Evolutionary conservation across 208 protist species (phyloP), one percentile per base, ranked within the genome.

Genomic region (Kentomonas sorsogonicus): DNA sequence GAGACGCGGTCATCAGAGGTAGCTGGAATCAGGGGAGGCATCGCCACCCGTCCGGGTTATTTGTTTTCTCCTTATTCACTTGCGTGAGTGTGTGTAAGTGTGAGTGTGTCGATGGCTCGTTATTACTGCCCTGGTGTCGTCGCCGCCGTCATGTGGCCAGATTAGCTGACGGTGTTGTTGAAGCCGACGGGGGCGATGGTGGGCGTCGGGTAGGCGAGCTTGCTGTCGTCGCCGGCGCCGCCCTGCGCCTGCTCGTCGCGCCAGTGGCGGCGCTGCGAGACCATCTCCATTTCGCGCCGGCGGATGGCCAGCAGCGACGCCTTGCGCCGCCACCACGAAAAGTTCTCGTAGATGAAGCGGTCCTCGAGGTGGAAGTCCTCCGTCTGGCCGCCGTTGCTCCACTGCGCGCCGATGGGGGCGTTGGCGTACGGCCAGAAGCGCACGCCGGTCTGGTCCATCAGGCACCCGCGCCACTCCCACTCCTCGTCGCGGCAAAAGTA

Each of bases 341-440:
- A 90, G 68, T 95, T 92, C 56, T 90, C 82, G 67, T 84, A 89
- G 63, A 91, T 88, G 78, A 91, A 91, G 41, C 88, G 81, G 57
- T 95, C 88, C 69, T 95, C 88, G 2, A 95, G 54, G 59, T 92
- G 88, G 63, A 95, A 95, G 66, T 95, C 88, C 64, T 95, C 88
- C 23, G 83, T 92, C 61, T 95, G 88, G 9, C 88, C 88, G 45
- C 88, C 88, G 53, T 95, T 95, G 54, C 79, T 89, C 81, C 81
- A 95, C 43, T 67, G 72, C 9, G 85, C 83, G 18, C 79, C 84
- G 46, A 89, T 75, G 16, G 85, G 84, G 4, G 88, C 84, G 59
- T 95, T 95, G 11, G 88, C 88, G 66, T 95, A 95, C 1, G 88
- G 88, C 77, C 81, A 95, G 64, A 95, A 95, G 53, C 88, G 88